These are phyloP conservation scores for Ophiostoma novo-ulmi DNA, from an alignment of 2,329 filamentous ascomycete species.

Conservation along the genomic window DNA sequence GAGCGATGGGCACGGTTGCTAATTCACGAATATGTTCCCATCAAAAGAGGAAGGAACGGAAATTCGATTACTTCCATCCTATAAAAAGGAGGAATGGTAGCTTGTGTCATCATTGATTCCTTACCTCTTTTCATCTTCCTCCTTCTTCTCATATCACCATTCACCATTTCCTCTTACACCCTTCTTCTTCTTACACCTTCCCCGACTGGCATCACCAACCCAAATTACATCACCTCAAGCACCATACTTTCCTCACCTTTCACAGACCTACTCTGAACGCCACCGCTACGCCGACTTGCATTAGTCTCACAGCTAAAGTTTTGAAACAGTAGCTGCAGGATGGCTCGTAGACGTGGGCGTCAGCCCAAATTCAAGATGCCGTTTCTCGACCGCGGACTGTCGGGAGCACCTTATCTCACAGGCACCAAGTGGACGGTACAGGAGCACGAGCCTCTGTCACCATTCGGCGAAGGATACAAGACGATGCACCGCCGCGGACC, in stretches of 20 bases:
- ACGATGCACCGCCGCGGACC: conserved; percentile 21
- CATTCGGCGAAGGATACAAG: conserved; percentile 27
- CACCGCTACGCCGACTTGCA: no score
- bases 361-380: conserved; percentile 19
- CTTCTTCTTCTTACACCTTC: not conserved
- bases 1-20: not conserved
- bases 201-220: not conserved
- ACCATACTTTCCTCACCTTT: no score
- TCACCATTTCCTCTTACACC: not conserved
- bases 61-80: not conserved
- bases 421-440: conserved; percentile 21
- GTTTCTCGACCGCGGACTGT: conserved; percentile 20
- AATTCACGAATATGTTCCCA: not conserved
- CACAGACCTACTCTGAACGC: no score
- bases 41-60: not conserved
- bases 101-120: not conserved
- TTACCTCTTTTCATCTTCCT: not conserved
- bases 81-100: not conserved
- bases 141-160: not conserved
- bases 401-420: conserved; percentile 17
- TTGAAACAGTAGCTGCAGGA: not conserved
- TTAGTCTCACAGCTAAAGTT: no score
- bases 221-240: not conserved
- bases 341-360: conserved; percentile 6
- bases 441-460: conserved; percentile 18